A percentile compares a stretch with the other conserved stretches of the same genome.
These are phyloP conservation scores for Suillus bovinus DNA, from an alignment of 768 basidiomycete species.

Conservation along the genomic window DNA sequence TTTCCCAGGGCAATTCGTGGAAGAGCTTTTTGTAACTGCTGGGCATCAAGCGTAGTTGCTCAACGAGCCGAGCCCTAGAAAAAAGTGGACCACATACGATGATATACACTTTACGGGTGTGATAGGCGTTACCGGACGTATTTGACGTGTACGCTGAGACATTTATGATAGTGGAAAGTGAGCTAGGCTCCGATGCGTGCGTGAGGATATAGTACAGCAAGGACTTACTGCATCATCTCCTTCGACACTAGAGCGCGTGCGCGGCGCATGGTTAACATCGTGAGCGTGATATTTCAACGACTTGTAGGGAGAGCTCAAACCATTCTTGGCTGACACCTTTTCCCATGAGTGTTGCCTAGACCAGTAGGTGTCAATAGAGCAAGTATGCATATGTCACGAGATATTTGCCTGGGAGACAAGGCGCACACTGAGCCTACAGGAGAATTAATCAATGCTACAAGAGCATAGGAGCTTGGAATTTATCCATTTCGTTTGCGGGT, in stretches of 20 bases:
- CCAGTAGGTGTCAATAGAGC: conserved; percentile 28
- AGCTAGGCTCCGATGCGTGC: conserved; percentile 13
- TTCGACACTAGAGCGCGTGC: conserved; percentile 26
- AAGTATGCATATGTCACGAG: conserved; percentile 32
- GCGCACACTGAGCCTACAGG: conserved; percentile 22
- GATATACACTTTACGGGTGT: conserved; percentile 35
- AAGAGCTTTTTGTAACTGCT: conserved; percentile 35
- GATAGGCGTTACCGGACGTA: conserved; percentile 37
- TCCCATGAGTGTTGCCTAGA: conserved; percentile 38
- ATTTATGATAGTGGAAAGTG: conserved; percentile 12
- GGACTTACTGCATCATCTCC: conserved; percentile 28
- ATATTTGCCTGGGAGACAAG: conserved; percentile 23
- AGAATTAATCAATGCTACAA: conserved; percentile 30
- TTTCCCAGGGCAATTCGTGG: conserved; percentile 32
- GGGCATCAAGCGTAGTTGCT: conserved; percentile 11
- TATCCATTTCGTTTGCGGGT: conserved; percentile 37
- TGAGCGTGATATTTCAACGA: conserved; percentile 34
- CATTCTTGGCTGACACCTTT: conserved; percentile 37
- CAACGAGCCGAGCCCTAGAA: conserved; percentile 13
- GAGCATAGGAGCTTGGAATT: conserved; percentile 38
- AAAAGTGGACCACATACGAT: conserved; percentile 26
- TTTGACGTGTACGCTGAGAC: conserved; percentile 29
- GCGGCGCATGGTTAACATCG: conserved; percentile 26
- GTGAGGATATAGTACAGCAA: conserved; percentile 11
- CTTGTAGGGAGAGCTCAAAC: conserved; percentile 38